These are phyloP conservation scores for Penicillium antarcticum DNA, from an alignment of 495 filamentous ascomycete species.

Conservation along the genomic window DNA sequence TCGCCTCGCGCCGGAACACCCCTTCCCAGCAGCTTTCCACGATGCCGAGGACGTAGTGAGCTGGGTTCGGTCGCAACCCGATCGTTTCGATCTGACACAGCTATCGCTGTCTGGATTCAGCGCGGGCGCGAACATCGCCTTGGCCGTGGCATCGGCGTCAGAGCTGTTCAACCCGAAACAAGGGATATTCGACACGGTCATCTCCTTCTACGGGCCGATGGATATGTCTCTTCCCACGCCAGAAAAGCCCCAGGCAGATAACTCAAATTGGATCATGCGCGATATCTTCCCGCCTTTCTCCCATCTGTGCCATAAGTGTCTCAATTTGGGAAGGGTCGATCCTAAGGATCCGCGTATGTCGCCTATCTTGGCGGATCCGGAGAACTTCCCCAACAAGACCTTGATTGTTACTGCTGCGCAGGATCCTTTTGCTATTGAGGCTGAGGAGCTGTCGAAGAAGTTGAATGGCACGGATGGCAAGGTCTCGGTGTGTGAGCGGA, in stretches of 20 bases:
- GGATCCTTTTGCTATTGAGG: slow-evolving; percentile 39
- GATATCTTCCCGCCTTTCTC: slow-evolving; percentile 25
- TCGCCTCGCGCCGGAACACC: slow-evolving; percentile 70
- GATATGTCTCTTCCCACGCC: slow-evolving; percentile 28
- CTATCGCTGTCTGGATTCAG: slow-evolving; percentile 45
- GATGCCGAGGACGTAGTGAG: slow-evolving; percentile 55
- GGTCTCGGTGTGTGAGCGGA: slow-evolving; percentile 30
- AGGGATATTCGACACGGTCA: slow-evolving; percentile 26
- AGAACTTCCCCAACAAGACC: slow-evolving; percentile 34
- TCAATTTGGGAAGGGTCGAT: slow-evolving; percentile 16
- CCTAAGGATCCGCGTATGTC: slow-evolving; percentile 39
- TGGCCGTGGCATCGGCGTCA: slow-evolving; percentile 30
- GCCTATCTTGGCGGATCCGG: slow-evolving; percentile 31
- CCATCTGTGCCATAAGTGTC: slow-evolving; percentile 28
- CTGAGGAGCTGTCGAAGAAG: slow-evolving; percentile 34
- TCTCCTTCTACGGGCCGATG: slow-evolving; percentile 39
- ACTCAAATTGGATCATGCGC: slow-evolving; percentile 26
- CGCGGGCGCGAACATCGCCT: slow-evolving; percentile 43
- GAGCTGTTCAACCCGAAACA: slow-evolving; percentile 21
- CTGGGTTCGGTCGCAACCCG: slow-evolving; percentile 31
- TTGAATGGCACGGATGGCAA: slow-evolving; percentile 27
- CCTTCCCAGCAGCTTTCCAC: slow-evolving; percentile 72
- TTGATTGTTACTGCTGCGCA: slow-evolving; percentile 41
- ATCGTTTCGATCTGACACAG: slow-evolving; percentile 29
- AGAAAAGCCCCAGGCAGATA: slow-evolving; percentile 23